Evolutionary conservation across 345 rosid genomes (phyloP).

Genomic region (Corchorus capsularis): DNA sequence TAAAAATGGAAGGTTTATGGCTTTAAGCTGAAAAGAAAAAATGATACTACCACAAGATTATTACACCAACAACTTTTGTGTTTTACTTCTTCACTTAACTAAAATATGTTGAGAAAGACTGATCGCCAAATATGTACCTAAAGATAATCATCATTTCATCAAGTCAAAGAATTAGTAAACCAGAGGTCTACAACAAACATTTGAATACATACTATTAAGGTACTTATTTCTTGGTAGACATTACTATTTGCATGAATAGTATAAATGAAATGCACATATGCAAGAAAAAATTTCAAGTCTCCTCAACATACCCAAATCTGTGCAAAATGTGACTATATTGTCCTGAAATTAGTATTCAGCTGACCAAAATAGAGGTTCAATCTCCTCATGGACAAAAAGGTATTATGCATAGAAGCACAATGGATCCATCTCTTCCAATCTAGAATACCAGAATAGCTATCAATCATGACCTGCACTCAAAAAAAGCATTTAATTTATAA

Average conservation of each 20-base stretch:
- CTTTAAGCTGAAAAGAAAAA: not conserved
- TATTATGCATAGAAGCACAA: constrained; percentile 5
- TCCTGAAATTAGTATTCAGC: constrained; percentile 17
- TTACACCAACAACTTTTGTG: not conserved
- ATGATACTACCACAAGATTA: not conserved
- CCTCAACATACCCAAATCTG: constrained; percentile 33
- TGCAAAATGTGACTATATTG: constrained; percentile 13
- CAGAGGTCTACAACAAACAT: constrained; percentile 19
- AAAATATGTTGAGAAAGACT: not conserved
- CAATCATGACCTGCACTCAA: constrained; percentile 33
- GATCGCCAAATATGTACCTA: not conserved
- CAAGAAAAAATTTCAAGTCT: constrained; percentile 27
- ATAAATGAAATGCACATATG: constrained; percentile 30
- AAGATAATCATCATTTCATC: constrained; percentile 21
- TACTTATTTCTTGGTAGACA: constrained; percentile 19
- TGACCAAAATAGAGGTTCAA: constrained; percentile 12
- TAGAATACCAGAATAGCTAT: not conserved
- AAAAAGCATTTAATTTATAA: not conserved
- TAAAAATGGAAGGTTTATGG: no score
- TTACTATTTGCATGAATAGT: constrained; percentile 10
- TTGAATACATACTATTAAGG: constrained; percentile 17
- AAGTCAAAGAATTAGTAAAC: constrained; percentile 25
- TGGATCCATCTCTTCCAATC: constrained; percentile 11
- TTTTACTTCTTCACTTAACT: not conserved
- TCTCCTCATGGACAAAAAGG: not conserved